Conservation (phyloP, 768 basidiomycete genomes). For the Lactifluus rugatus region DNA sequence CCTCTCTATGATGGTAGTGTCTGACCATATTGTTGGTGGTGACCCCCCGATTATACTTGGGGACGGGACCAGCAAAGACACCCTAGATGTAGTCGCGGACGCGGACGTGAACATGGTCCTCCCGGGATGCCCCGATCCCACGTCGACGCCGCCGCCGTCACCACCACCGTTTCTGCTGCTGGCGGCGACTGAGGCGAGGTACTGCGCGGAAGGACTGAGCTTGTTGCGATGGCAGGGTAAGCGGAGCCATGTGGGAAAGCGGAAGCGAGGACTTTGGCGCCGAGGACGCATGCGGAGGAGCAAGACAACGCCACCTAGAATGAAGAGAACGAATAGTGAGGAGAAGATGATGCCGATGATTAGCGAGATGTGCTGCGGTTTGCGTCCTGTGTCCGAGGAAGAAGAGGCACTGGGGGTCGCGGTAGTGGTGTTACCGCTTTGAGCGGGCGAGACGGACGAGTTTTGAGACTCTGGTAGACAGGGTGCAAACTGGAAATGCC, state of each 20-base stretch:
- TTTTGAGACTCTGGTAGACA: background rate
- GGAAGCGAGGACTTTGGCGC: background rate
- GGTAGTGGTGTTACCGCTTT: background rate
- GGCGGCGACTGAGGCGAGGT: background rate
- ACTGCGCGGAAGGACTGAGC: background rate
- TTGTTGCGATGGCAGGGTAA: background rate
- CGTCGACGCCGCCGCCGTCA: background rate
- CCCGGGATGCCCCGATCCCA: background rate
- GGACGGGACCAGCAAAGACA: background rate
- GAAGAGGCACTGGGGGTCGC: background rate
- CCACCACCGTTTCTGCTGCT: background rate
- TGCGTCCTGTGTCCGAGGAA: background rate
- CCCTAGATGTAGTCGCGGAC: background rate
- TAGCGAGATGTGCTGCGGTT: background rate
- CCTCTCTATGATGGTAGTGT: background rate
- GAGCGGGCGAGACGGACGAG: background rate
- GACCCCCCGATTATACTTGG: background rate
- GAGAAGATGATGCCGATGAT: background rate
- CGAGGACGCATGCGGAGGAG: background rate
- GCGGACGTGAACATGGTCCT: background rate
- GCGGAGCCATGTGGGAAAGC: background rate
- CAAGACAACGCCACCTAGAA: background rate
- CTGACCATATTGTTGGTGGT: background rate
- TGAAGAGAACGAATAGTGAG: background rate
- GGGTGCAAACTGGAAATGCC: background rate